Evolutionary conservation across 345 rosid genomes (phyloP).

Genomic region (Clarkia xantiana): DNA sequence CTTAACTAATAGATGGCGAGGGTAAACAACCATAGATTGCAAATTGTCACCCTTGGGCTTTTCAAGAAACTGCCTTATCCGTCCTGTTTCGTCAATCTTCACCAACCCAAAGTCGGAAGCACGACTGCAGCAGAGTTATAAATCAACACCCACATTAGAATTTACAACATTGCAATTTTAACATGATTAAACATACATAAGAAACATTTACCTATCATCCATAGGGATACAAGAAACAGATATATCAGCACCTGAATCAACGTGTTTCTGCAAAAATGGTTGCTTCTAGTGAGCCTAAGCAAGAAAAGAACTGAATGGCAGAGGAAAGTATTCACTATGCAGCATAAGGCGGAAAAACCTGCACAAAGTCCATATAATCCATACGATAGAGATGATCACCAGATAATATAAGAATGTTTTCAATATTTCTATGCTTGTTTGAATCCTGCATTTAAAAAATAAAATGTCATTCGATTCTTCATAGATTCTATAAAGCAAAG

Average conservation of each 20-base stretch:
- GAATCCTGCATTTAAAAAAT: conserved; percentile 36
- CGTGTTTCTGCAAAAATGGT: conserved; percentile 43
- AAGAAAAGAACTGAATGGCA: not conserved
- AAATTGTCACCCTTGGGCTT: conserved; percentile 58
- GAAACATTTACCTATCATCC: conserved; percentile 29
- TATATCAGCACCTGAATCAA: conserved; percentile 46
- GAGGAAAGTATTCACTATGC: not conserved
- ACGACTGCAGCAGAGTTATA: conserved; percentile 28
- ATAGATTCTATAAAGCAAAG: not conserved
- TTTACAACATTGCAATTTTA: not conserved
- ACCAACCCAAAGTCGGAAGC: conserved; percentile 71
- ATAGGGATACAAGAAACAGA: conserved; percentile 54
- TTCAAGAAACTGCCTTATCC: conserved; percentile 48
- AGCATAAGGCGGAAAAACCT: conserved; percentile 22
- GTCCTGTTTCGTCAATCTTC: conserved; percentile 54
- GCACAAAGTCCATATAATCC: conserved; percentile 85
- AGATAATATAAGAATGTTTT: conserved; percentile 67
- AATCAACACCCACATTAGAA: not conserved
- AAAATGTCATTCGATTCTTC: not conserved
- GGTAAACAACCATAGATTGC: conserved; percentile 49
- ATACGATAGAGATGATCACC: conserved; percentile 89
- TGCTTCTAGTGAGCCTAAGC: not conserved
- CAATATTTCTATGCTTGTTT: conserved; percentile 48
- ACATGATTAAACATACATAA: not conserved
- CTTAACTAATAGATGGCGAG: not conserved